Base-by-base conservation (phyloP, 2,329 filamentous ascomycete species). In the Trichoderma polysporum region DNA sequence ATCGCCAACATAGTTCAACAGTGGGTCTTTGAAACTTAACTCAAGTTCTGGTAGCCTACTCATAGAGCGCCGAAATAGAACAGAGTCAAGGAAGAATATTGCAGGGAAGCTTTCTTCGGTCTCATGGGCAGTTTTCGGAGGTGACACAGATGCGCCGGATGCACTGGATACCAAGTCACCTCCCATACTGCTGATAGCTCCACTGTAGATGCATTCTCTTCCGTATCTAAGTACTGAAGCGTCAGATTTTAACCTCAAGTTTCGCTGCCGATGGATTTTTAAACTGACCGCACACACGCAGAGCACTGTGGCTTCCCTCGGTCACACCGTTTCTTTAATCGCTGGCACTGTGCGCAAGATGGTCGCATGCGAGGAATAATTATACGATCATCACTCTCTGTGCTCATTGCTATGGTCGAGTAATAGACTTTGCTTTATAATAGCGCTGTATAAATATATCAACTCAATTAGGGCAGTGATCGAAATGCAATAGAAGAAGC, bases 41-140 rank as follows among this genome's bases (percentile, higher is more conserved):
- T 59, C 56, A 1, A 59, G 37, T 13, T 59, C 56, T 31, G 56
- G 56, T 17, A 59, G n/a, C 13, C 39, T 25, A 25, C 17, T 59
- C 39, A 59, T 45, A 2, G 56, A 59, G 7, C 56, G 37, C 39
- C n/a, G 56, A 33, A 59, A 59, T 9, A 59, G n/a, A 19, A 59
- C 27, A 22, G 56, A 59, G n/a, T 59, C 56, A 10, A 59, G 56
- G 13, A 59, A 59, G 27, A 59, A 59, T 17, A 59, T 37, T 33
- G 29, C 56, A 3, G n/a, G 56, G 12, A 45, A 33, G n/a, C 15
- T 59, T 15, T 59, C 56, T 33, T 59, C 56, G 1, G 8, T 31
- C 17, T 29, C 37, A 1, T 47, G 56, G 2, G 25, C 9, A 33
- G 12, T 31, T 10, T 45, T 47, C 10, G 27, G 17, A 4, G 56